Evolutionary conservation across 1,284 basidiomycete species (phyloP).

Genomic region (Austropuccinia psidii): DNA sequence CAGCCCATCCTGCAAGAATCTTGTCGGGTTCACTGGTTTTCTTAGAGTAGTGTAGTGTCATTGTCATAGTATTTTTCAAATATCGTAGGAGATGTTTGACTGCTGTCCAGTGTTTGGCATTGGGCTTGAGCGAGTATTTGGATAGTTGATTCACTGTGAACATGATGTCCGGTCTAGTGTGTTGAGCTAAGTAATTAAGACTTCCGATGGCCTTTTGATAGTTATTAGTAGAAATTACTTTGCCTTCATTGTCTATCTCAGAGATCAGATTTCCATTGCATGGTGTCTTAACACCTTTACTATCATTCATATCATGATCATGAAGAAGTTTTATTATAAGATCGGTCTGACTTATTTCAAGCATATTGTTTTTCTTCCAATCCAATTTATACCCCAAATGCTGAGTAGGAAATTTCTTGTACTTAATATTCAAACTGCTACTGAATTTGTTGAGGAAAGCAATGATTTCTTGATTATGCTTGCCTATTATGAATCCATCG

Average conservation of each 20-base stretch:
- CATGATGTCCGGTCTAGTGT: neutral
- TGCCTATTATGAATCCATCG: too few relatives aligned
- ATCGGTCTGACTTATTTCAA: neutral
- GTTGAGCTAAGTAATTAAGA: neutral
- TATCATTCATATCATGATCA: neutral
- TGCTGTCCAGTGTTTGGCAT: neutral
- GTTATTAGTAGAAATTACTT: too few relatives aligned
- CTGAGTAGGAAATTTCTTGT: neutral
- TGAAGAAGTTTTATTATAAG: neutral
- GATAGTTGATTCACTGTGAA: slow-evolving; percentile 5
- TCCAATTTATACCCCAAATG: neutral
- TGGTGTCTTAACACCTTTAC: neutral
- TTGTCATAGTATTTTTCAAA: neutral
- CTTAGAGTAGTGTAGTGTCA: neutral
- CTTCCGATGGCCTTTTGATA: slow-evolving; percentile 1
- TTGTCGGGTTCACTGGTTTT: neutral
- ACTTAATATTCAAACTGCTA: neutral
- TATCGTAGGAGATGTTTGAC: neutral
- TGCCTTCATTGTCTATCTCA: too few relatives aligned
- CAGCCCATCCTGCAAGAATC: too few relatives aligned
- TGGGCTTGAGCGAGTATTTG: neutral
- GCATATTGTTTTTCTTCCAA: neutral
- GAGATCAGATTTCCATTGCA: too few relatives aligned
- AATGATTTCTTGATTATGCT: too few relatives aligned
- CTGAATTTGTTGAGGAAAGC: too few relatives aligned